Evolutionary conservation across 495 filamentous ascomycete species (phyloP).

Genomic region (Patellaria atrata): DNA sequence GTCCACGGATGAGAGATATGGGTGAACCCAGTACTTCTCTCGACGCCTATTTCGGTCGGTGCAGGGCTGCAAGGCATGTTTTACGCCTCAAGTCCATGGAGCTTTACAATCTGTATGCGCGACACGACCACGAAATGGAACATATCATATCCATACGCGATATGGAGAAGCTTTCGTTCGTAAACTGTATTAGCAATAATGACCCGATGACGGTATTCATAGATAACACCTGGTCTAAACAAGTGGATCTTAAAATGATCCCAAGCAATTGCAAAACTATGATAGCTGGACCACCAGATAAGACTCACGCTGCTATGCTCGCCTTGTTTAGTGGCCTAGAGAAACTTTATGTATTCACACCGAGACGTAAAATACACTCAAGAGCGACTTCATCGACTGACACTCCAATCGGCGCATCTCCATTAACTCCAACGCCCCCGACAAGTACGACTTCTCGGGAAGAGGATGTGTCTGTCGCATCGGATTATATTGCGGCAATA

Average conservation of each 20-base stretch:
- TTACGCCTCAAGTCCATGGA: slow-evolving; percentile 35
- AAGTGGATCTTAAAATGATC: slow-evolving; percentile 23
- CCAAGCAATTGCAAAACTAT: slow-evolving; percentile 33
- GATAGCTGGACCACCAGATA: too few relatives aligned
- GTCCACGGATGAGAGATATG: slow-evolving; percentile 43
- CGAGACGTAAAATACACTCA: neutral
- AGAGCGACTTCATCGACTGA: slow-evolving; percentile 9
- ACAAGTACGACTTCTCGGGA: slow-evolving; percentile 12
- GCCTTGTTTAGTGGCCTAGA: slow-evolving; percentile 16
- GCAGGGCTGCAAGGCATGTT: slow-evolving; percentile 30
- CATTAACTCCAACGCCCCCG: slow-evolving; percentile 3
- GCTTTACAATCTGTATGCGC: slow-evolving; percentile 43
- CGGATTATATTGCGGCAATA: slow-evolving; percentile 23
- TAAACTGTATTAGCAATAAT: slow-evolving; percentile 34
- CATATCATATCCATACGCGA: slow-evolving; percentile 33
- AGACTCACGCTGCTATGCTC: slow-evolving; percentile 14
- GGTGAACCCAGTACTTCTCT: slow-evolving; percentile 43
- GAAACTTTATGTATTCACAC: slow-evolving; percentile 20
- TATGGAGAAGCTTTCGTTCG: slow-evolving; percentile 37
- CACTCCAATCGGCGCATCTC: slow-evolving; percentile 6
- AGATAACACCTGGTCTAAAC: slow-evolving; percentile 36
- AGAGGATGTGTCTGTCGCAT: slow-evolving; percentile 14
- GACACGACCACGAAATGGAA: slow-evolving; percentile 20
- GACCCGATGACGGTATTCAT: slow-evolving; percentile 38
- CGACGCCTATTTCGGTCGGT: slow-evolving; percentile 43